Evolutionary conservation across 352 stramenopile genomes (phyloP).

Genomic region (Globisporangium spinosum): DNA sequence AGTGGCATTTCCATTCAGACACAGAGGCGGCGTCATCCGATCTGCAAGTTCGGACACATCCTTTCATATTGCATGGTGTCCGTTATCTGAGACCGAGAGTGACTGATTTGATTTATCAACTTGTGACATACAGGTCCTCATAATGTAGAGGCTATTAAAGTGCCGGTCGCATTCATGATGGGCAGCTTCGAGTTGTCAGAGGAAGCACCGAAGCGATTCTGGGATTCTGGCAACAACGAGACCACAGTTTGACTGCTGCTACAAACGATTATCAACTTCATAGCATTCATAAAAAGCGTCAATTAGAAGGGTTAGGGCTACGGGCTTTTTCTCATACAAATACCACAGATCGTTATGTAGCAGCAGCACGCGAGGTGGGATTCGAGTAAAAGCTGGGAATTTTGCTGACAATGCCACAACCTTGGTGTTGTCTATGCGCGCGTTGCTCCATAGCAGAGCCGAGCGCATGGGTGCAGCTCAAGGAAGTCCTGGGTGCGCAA

Average conservation of each 20-base stretch:
- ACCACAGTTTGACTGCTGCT: background rate
- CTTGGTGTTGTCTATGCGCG: background rate
- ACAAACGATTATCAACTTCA: background rate
- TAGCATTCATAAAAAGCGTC: background rate
- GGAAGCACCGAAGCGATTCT: background rate
- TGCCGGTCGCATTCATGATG: background rate
- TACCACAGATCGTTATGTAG: background rate
- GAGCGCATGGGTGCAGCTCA: background rate
- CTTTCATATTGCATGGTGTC: background rate
- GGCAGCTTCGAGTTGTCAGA: background rate
- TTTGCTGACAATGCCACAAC: constrained; percentile 1
- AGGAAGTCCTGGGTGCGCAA: background rate
- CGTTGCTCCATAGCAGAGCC: background rate
- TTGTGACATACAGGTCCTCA: background rate
- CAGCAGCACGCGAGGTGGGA: background rate
- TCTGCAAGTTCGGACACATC: constrained; percentile 1
- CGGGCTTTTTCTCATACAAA: background rate
- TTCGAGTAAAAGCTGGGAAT: background rate
- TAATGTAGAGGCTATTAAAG: background rate
- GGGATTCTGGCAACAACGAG: background rate
- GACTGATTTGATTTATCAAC: background rate
- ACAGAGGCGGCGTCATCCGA: background rate
- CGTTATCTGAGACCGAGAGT: background rate
- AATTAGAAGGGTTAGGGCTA: background rate
- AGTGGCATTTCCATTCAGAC: constrained; percentile 11